These are phyloP conservation scores for Blastobotrys aristatus DNA, from an alignment of 1,139 yeast genomes.

Conservation along the genomic window DNA sequence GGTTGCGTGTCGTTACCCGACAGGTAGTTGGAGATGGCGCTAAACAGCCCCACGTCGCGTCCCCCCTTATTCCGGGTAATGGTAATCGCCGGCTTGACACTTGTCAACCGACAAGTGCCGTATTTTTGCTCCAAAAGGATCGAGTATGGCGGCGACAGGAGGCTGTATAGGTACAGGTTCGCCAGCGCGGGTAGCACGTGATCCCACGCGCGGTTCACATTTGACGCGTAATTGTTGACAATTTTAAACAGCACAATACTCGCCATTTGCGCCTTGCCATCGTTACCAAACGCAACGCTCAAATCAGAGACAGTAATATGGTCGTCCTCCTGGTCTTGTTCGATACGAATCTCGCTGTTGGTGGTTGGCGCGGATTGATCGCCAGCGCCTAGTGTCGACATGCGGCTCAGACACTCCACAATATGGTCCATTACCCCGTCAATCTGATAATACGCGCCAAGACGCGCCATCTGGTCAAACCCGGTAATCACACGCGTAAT, in stretches of 20 bases:
- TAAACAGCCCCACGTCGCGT: constrained; percentile 70
- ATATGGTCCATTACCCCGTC: constrained; percentile 59
- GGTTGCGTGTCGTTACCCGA: constrained; percentile 86
- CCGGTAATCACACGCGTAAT: constrained; percentile 83
- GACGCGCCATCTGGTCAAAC: constrained; percentile 74
- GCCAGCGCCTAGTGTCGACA: constrained; percentile 42
- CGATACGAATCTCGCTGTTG: constrained; percentile 40
- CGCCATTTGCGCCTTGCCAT: constrained; percentile 87
- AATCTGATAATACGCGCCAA: constrained; percentile 63
- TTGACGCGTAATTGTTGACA: constrained; percentile 50
- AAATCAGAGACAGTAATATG: constrained; percentile 68
- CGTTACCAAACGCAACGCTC: constrained; percentile 81
- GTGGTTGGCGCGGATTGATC: constrained; percentile 35
- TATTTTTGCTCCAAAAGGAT: constrained; percentile 3
- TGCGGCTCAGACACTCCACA: constrained; percentile 57
- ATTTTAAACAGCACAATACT: constrained; percentile 80
- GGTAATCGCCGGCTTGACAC: constrained; percentile 60
- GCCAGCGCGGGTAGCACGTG: constrained; percentile 56
- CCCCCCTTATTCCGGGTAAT: constrained; percentile 57
- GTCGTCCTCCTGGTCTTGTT: constrained; percentile 37
- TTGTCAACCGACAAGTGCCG: constrained; percentile 41
- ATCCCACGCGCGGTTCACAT: constrained; percentile 51
- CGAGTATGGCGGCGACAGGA: constrained; percentile 41
- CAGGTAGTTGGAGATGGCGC: constrained; percentile 86
- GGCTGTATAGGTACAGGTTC: constrained; percentile 65